Conservation (phyloP, 192 early-diverging fungal species). For the Martensiomyces pterosporus region DNA sequence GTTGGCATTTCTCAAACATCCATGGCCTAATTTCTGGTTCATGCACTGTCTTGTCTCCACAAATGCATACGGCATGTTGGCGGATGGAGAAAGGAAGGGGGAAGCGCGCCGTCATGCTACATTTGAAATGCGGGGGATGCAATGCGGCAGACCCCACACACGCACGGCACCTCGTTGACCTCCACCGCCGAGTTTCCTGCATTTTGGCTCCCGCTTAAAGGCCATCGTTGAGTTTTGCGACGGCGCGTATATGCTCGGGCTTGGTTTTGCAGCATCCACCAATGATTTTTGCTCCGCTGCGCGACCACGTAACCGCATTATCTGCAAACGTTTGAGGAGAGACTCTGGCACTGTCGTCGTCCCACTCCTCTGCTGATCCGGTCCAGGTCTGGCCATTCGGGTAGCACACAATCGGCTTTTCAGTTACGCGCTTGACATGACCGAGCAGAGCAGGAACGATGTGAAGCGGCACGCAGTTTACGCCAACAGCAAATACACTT, state of each 20-base stretch:
- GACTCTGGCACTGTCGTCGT: constrained; percentile 4
- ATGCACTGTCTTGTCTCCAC: no score
- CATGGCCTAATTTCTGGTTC: no score
- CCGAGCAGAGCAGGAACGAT: constrained; percentile 4
- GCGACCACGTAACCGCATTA: constrained; percentile 20
- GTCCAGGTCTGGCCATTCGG: constrained; percentile 56
- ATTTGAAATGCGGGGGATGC: no score
- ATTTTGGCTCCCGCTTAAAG: no score
- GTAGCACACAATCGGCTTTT: constrained; percentile 50
- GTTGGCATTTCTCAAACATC: no score
- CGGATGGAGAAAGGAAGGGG: no score
- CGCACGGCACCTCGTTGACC: no score
- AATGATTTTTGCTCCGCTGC: constrained; percentile 45
- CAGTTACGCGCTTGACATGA: neutral
- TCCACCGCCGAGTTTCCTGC: no score
- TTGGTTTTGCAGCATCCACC: constrained; percentile 63
- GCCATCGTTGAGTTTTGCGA: no score
- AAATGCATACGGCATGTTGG: no score
- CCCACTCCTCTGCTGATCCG: constrained; percentile 27
- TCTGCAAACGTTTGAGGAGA: constrained; percentile 30
- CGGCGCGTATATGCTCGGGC: constrained; percentile 48
- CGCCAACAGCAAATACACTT: constrained; percentile 51
- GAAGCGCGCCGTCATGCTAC: no score
- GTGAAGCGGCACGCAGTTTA: constrained; percentile 57
- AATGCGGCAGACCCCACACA: no score